Percentiles rank a stretch among this genome's conserved stretches.
These are phyloP conservation scores for Actinomucor elegans DNA, from an alignment of 371 early-diverging fungal species.

Conservation along the genomic window DNA sequence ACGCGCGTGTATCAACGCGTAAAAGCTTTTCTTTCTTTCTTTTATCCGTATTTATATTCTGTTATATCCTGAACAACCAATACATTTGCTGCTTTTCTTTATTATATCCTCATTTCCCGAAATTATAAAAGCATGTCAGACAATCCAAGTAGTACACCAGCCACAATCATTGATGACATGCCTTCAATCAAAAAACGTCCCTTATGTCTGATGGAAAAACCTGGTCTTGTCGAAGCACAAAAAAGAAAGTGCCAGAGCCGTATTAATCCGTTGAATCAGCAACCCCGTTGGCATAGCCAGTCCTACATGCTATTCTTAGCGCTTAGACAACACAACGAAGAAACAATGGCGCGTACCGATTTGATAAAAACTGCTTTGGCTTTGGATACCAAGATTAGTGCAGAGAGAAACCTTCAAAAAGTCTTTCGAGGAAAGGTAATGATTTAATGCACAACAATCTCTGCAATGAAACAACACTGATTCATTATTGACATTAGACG, in stretches of 20 bases:
- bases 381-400: constrained; percentile 71
- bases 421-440: constrained; percentile 83
- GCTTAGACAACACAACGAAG: constrained; percentile 64
- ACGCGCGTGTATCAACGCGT: too few relatives aligned
- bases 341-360: constrained; percentile 66
- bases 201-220: neutral
- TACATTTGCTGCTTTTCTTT: too few relatives aligned
- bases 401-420: constrained; percentile 67
- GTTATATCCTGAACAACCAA: too few relatives aligned
- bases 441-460: too few relatives aligned
- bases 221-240: constrained; percentile 2
- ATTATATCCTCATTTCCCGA: too few relatives aligned
- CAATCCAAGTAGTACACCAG: constrained; percentile 7
- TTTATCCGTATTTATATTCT: too few relatives aligned
- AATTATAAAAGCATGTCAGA: neutral
- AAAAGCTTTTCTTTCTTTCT: too few relatives aligned
- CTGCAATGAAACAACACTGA: neutral
- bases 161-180: constrained; percentile 3
- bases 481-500: constrained; percentile 65
- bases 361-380: constrained; percentile 73
- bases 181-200: constrained; percentile 6
- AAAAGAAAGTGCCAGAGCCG: constrained; percentile 5
- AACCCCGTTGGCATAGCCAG: constrained; percentile 87
- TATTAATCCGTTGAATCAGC: constrained; percentile 1
- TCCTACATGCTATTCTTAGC: constrained; percentile 80